phyloP scores from a whole-genome alignment of 768 basidiomycete species.

The Phylloporus sp. region DNA sequence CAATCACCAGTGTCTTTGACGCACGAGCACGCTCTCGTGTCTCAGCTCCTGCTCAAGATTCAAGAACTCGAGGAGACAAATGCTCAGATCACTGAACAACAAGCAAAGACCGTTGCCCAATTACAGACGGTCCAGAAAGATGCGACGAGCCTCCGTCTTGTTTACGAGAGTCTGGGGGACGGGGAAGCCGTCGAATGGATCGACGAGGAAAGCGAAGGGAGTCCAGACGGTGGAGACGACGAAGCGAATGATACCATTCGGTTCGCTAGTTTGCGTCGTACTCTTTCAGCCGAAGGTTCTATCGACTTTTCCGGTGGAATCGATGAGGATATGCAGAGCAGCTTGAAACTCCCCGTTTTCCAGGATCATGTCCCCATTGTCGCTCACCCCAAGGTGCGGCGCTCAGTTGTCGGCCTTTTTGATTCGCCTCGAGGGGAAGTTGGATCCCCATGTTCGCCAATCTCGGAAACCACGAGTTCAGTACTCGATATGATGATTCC shows the following conservation, averaged over 20 bases:
- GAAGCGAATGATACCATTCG: conserved; percentile 31
- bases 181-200: conserved; percentile 38
- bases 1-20: conserved; percentile 16
- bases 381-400: conserved; percentile 34
- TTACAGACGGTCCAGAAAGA: conserved; percentile 69
- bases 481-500: conserved; percentile 31
- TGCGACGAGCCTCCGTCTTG: conserved; percentile 60
- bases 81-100: conserved; percentile 57
- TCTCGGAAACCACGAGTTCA: conserved; percentile 16
- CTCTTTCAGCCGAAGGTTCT: conserved; percentile 20
- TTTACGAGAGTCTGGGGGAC: conserved; percentile 64
- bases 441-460: conserved; percentile 6
- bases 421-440: conserved; percentile 30
- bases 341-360: conserved; percentile 13
- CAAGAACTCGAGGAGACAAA: conserved; percentile 75
- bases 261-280: conserved; percentile 26
- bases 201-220: conserved; percentile 41
- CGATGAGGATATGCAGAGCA: conserved; percentile 23
- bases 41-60: conserved; percentile 69
- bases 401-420: conserved; percentile 62
- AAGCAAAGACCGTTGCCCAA: conserved; percentile 54
- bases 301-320: conserved; percentile 20
- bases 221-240: conserved; percentile 23
- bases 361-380: conserved; percentile 17
- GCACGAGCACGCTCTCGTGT: conserved; percentile 52